Conservation (phyloP, 2,329 filamentous ascomycete genomes). For the Clarireedia monteithiana region DNA sequence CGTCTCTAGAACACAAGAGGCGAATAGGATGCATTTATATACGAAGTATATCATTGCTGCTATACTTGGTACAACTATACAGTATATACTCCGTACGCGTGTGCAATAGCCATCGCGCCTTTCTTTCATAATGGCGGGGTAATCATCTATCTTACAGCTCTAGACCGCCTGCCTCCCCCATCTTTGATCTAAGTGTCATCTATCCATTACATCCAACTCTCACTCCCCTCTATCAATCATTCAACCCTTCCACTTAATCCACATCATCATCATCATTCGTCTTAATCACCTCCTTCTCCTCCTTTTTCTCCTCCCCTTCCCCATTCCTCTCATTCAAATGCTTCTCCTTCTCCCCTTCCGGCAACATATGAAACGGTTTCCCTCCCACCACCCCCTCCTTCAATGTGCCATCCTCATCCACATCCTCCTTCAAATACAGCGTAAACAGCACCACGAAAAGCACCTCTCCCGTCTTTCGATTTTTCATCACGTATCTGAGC, state of each 20-base stretch:
- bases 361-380: conserved; percentile 20
- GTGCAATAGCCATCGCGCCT: no score
- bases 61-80: no score
- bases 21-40: no score
- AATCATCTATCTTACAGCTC: no score
- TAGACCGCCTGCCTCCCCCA: no score
- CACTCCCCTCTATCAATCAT: background rate
- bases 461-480: conserved; percentile 62
- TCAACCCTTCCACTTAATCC: background rate
- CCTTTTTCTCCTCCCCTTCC: conserved; percentile 10
- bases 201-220: no score
- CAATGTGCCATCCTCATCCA: conserved; percentile 50
- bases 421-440: conserved; percentile 60
- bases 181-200: no score
- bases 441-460: conserved; percentile 80
- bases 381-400: conserved; percentile 33
- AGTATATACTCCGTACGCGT: no score
- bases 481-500: conserved; percentile 87
- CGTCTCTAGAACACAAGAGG: no score
- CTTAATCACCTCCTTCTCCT: conserved; percentile 10
- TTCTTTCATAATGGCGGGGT: no score
- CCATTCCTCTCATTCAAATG: conserved; percentile 15
- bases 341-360: conserved; percentile 9
- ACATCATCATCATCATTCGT: background rate
- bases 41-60: no score